Conservation (phyloP, 2,329 filamentous ascomycete species). For the Herpotrichia juniperi region DNA sequence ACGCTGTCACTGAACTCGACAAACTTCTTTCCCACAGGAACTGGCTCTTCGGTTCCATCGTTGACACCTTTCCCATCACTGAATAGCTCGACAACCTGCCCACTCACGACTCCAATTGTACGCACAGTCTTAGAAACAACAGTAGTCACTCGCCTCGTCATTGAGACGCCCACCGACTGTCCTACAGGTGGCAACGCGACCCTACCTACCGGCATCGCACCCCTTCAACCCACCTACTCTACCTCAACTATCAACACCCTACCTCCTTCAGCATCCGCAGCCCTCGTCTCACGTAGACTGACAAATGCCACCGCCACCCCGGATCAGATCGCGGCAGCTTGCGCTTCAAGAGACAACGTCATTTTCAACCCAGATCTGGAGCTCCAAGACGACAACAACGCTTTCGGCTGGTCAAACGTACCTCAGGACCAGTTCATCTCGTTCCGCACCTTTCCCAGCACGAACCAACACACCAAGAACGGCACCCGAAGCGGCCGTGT, state of each 20-base stretch:
- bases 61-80: conserved; percentile 18
- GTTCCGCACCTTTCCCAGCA: conserved; percentile 18
- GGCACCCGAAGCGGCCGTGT: conserved; percentile 24
- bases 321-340: conserved; percentile 33
- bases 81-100: conserved; percentile 19
- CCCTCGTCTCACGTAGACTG: conserved; percentile 13
- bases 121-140: conserved; percentile 3
- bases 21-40: neutral
- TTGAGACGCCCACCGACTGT: neutral
- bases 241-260: conserved; percentile 2
- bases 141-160: neutral
- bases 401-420: conserved; percentile 27
- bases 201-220: conserved; percentile 10
- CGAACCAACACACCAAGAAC: conserved; percentile 9
- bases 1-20: conserved; percentile 5
- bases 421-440: conserved; percentile 21
- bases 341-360: conserved; percentile 26
- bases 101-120: conserved; percentile 15
- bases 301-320: conserved; percentile 26
- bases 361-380: conserved; percentile 35
- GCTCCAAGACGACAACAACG: conserved; percentile 15
- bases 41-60: conserved; percentile 13
- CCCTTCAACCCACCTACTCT: conserved; percentile 2
- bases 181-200: conserved; percentile 15
- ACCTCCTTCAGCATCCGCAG: conserved; percentile 1